Evolutionary conservation across 2,329 filamentous ascomycete species (phyloP), one percentile per base, ranked within the genome.

Genomic region (Penicillium fuscoglaucum): DNA sequence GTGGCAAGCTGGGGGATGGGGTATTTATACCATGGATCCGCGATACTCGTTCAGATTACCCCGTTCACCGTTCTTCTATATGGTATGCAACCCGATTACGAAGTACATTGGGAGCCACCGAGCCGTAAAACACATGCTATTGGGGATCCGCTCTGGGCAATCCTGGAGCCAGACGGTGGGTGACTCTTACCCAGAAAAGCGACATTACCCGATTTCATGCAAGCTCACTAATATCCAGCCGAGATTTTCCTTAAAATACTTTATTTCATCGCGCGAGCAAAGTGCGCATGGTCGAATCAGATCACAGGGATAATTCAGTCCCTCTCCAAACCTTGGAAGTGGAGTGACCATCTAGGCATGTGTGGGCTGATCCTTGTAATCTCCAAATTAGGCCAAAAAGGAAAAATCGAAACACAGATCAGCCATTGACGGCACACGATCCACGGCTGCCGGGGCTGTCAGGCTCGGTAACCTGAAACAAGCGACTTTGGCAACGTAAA

Each of bases 351-450:
- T 24, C 53, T 50, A 40, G 50, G 54, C 39, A 59, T 39, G 54
- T 58, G 53, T 66, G 60, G 63, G 57, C 58, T 63, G 65, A 66
- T 65, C 60, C 62, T 44, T 66, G 56, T 44, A 63, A 59, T 64
- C 53, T 64, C 60, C 50, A 26, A n/a, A 19, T 43, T 57, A 55
- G 41, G 10, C 3, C n/a, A 7, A 24, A 19, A 12, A 19, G 7
- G 10, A 10, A 13, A 13, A 43, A 17, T 1, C 26, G 44, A 60
- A 17, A 46, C 28, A 48, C 17, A 19, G 8, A 2, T 17, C 49
- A 55, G 39, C 19, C 31, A 55, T 39, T 24, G 33, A 46, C 19
- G 35, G 37, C 40, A 43, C 9, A 43, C 10, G 48, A 53, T 39
- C 49, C 61, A 52, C 54, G 24, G 21, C 13, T 52, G 24, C 4